Percentiles rank a stretch among this genome's conserved stretches.
These are phyloP conservation scores for Fistulinella cinereoalba DNA, from an alignment of 1,284 basidiomycete species.

Conservation along the genomic window DNA sequence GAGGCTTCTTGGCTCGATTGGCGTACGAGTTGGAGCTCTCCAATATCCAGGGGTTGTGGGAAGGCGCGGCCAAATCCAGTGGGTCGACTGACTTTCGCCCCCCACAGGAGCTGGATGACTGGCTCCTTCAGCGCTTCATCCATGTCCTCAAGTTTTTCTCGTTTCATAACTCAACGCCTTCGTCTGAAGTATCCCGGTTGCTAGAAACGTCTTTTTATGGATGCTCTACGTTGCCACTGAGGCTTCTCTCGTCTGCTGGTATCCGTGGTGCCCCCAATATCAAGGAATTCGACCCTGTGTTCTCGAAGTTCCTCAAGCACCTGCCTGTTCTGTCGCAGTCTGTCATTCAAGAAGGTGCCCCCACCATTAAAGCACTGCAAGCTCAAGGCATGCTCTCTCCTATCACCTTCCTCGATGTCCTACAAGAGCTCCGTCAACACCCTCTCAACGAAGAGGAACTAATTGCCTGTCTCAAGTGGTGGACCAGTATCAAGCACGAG, in stretches of 20 bases:
- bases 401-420: constrained; percentile 85
- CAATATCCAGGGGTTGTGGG: constrained; percentile 56
- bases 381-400: constrained; percentile 71
- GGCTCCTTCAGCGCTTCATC: constrained; percentile 64
- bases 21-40: constrained; percentile 87
- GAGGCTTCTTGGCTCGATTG: constrained; percentile 77
- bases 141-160: constrained; percentile 91
- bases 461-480: constrained; percentile 86
- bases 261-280: constrained; percentile 70
- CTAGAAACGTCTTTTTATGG: constrained; percentile 84
- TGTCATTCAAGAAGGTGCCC: constrained; percentile 60
- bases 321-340: constrained; percentile 75
- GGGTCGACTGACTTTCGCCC: constrained; percentile 21
- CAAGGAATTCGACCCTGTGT: constrained; percentile 74
- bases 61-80: constrained; percentile 39
- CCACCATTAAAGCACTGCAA: constrained; percentile 67
- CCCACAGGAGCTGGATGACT: constrained; percentile 44
- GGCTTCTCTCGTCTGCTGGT: constrained; percentile 80
- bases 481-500: constrained; percentile 65
- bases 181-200: constrained; percentile 74
- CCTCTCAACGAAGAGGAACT: constrained; percentile 78
- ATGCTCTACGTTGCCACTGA: constrained; percentile 55
- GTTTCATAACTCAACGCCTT: constrained; percentile 85
- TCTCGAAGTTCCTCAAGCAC: constrained; percentile 77
- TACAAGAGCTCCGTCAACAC: constrained; percentile 72